Evolutionary conservation across 2,329 filamentous ascomycete genomes (phyloP).

Genomic region (Penicillium sp.): DNA sequence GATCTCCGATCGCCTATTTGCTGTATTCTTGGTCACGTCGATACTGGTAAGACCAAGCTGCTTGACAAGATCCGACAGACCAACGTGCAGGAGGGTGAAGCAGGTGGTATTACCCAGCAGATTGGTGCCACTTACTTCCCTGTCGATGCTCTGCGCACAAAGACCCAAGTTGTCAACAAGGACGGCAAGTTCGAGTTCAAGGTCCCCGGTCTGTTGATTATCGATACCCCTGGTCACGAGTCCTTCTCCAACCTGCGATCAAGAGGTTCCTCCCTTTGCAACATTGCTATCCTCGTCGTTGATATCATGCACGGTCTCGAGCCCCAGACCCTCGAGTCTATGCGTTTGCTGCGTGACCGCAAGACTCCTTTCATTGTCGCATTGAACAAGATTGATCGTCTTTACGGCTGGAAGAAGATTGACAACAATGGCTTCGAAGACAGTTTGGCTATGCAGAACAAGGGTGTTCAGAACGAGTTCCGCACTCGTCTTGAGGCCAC

Average conservation of each 20-base stretch:
- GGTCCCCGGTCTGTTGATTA: slow-evolving; percentile 91
- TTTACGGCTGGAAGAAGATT: slow-evolving; percentile 98
- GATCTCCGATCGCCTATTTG: slow-evolving; percentile 96
- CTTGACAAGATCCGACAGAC: slow-evolving; percentile 98
- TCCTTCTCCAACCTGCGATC: slow-evolving; percentile 98
- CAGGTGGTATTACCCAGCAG: slow-evolving; percentile 98
- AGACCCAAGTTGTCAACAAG: slow-evolving; percentile 89
- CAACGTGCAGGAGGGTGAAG: slow-evolving; percentile 98
- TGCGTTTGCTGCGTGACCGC: slow-evolving; percentile 85
- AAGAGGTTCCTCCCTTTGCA: slow-evolving; percentile 95
- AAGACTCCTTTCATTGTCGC: slow-evolving; percentile 98
- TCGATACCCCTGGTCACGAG: slow-evolving; percentile 99
- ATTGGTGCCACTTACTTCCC: slow-evolving; percentile 99
- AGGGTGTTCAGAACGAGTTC: slow-evolving; percentile 92
- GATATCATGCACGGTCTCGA: slow-evolving; percentile 99
- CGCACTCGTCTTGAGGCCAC: slow-evolving; percentile 83
- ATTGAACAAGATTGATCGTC: slow-evolving; percentile 98
- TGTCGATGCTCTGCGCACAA: slow-evolving; percentile 84
- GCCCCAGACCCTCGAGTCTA: slow-evolving; percentile 94
- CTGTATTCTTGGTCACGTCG: slow-evolving; percentile 99
- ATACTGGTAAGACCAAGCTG: slow-evolving; percentile 99
- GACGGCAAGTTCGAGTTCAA: slow-evolving; percentile 93
- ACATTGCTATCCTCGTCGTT: slow-evolving; percentile 97
- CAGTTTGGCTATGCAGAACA: slow-evolving; percentile 83
- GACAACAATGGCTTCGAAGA: slow-evolving; percentile 98